Base-by-base conservation (phyloP, 179 eudicot genomes). In the Silene noctiflora region DNA sequence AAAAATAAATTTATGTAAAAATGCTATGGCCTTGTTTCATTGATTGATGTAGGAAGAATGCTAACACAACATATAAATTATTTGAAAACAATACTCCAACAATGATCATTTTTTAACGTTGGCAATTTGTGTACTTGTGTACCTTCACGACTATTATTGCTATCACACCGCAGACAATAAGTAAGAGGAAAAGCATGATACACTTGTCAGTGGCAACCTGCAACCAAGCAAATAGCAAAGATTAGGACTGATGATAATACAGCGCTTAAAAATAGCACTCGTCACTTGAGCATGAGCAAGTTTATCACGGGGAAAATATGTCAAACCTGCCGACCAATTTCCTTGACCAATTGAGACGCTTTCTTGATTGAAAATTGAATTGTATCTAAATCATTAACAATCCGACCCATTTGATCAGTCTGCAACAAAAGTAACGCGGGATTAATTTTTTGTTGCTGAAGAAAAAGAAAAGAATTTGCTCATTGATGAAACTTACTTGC, bases 191-290 rank as follows among this genome's bases (percentile, higher is more conserved):
- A 70, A 89, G 83, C 97, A 95, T 93, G 81, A 95, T 95, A 84
- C 99, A 93, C 83, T 88, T 93, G 83, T 95, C 99, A 11, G 98
- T 95, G 22, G 99, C 99, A 80, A 95, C 95, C 99, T 95, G 88
- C 55, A 85, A 79, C 56, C 61, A 73, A 4, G 69, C 75, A 72
- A 0, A 78, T 4, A 62, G 20, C 25, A 80, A 61, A 24, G 33
- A 64, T 75, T 21, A 67, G 71, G 48, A 69, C 69, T n/a, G 63
- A 70, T 61, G 59, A 66, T 20, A 24, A 53, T 4, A 66, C 74
- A 48, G 51, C 55, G 65, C 75, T 33, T 68, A 80, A 6, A 42
- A 24, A 71, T 65, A 31, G 46, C 27, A 63, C 17, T 20, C 8
- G 14, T 51, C 27, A 60, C 46, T 44, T 19, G 13, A 63, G 24